Conservation (phyloP, 23 red algal species). For the Gracilaria domingensis region DNA sequence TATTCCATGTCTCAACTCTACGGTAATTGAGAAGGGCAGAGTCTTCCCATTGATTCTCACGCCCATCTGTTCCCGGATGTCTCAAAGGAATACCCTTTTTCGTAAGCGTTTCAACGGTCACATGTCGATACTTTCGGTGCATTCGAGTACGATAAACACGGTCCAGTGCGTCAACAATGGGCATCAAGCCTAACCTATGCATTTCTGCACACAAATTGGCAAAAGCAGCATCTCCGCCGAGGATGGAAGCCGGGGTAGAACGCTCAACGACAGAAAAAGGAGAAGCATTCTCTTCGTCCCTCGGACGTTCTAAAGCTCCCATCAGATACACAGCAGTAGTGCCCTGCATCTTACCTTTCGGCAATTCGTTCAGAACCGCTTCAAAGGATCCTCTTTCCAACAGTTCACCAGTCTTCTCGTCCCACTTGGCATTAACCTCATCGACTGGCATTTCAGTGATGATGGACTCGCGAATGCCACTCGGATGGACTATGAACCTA, state of each 20-base stretch:
- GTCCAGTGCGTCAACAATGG: slow-evolving; percentile 91
- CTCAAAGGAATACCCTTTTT: slow-evolving; percentile 76
- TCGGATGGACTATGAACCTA: too few species aligned
- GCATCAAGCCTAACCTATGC: slow-evolving; percentile 58
- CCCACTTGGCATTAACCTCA: slow-evolving; percentile 94
- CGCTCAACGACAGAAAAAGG: slow-evolving; percentile 87
- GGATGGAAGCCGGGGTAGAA: slow-evolving; percentile 84
- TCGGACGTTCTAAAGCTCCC: slow-evolving; percentile 87
- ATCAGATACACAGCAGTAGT: slow-evolving; percentile 88
- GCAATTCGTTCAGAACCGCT: slow-evolving; percentile 77
- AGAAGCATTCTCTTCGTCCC: slow-evolving; percentile 83
- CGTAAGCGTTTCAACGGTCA: slow-evolving; percentile 83
- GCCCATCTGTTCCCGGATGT: slow-evolving; percentile 97
- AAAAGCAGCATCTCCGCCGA: slow-evolving; percentile 88
- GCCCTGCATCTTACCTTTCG: slow-evolving; percentile 76
- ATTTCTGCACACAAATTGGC: slow-evolving; percentile 79
- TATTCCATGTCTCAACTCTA: slow-evolving; percentile 92
- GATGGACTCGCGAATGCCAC: too few species aligned
- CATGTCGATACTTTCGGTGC: slow-evolving; percentile 88
- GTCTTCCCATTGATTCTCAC: slow-evolving; percentile 95
- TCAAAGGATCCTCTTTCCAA: slow-evolving; percentile 85
- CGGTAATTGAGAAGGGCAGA: slow-evolving; percentile 95
- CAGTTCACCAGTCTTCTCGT: slow-evolving; percentile 85
- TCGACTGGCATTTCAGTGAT: slow-evolving; percentile 93
- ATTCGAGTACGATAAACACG: slow-evolving; percentile 81